Evolutionary conservation across 768 basidiomycete genomes (phyloP), one percentile per base, ranked within the genome.

Genomic region (Phanerodontia chrysosporium): DNA sequence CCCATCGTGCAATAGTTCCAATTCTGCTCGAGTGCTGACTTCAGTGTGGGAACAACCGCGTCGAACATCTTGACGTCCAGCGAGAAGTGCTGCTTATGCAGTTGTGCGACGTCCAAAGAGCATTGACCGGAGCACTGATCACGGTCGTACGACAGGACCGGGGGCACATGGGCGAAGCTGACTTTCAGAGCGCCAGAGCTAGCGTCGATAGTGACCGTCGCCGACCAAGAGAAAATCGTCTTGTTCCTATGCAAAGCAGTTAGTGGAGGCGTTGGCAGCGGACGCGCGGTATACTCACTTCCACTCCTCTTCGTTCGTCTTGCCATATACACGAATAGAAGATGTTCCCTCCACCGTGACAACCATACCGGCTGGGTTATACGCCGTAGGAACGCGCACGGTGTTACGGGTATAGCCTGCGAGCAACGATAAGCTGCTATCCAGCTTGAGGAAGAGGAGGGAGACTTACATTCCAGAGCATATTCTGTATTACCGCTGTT

Each of bases 1-100:
- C 52, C 52, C 52, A 53, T 53, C 2, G 35, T 53, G 35, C 21
- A 35, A 36, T 53, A 53, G 30, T 42, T 28, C 52, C 52, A 53
- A 14, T n/a, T 39, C 13, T 42, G 16, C 52, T 53, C 52, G 21
- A 53, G 3, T 1, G 32, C 39, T 5, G 21, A 3, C n/a, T 24
- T 36, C 16, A 53, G 35, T 36, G n/a, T 27, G 36, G 32, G 35
- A 9, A 36, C n/a, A 36, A 53, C 10, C 1, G n/a, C n/a, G 10
- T 53, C 24, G 21, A 39, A 36, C 21, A 28, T 14, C 35, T 39
- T 24, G 5, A 48, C 18, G 46, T 48, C 46, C 13, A 25, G 22
- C 14, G 8, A 9, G 46, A 48, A 25, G 46, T 18, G 5, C 46
- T 28, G 3, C 10, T 48, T 28, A 22, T 48, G 46, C 46, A 48